These are phyloP conservation scores for Globisporangium okanoganense DNA, from an alignment of 352 stramenopile genomes.

Conservation along the genomic window DNA sequence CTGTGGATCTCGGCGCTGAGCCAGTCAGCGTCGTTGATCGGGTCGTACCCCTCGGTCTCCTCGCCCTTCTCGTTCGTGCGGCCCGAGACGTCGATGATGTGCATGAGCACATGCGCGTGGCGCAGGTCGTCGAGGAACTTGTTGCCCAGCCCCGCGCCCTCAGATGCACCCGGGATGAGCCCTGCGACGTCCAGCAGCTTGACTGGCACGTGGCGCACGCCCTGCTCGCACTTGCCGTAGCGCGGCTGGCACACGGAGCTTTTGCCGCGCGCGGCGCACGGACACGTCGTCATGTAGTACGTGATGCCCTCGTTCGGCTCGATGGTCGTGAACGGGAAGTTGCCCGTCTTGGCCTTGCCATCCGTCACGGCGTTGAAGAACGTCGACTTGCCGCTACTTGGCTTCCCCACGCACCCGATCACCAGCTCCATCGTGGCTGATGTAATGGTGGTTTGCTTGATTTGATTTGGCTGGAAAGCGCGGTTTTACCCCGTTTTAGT, in stretches of 20 bases:
- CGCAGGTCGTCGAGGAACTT: conserved; percentile 96
- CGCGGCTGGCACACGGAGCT: conserved; percentile 54
- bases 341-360: conserved; percentile 83
- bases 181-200: conserved; percentile 84
- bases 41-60: conserved; percentile 83
- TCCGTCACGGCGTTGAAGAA: conserved; percentile 91
- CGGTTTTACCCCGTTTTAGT: conserved; percentile 9
- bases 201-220: conserved; percentile 74
- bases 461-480: neutral
- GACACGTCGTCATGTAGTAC: conserved; percentile 86
- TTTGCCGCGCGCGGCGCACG: conserved; percentile 63
- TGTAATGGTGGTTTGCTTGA: conserved; percentile 5
- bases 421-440: conserved; percentile 66
- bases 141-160: conserved; percentile 96
- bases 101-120: conserved; percentile 86
- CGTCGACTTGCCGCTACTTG: conserved; percentile 85
- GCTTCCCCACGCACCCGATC: conserved; percentile 88
- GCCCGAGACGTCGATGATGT: conserved; percentile 89
- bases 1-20: conserved; percentile 82
- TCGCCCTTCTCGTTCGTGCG: conserved; percentile 90
- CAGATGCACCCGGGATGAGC: conserved; percentile 77
- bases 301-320: conserved; percentile 88
- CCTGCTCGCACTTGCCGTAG: conserved; percentile 77
- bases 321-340: conserved; percentile 90
- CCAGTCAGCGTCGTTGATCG: conserved; percentile 88